These are phyloP conservation scores for Lagenidium sp. DNA, from an alignment of 352 stramenopile species.

Conservation along the genomic window DNA sequence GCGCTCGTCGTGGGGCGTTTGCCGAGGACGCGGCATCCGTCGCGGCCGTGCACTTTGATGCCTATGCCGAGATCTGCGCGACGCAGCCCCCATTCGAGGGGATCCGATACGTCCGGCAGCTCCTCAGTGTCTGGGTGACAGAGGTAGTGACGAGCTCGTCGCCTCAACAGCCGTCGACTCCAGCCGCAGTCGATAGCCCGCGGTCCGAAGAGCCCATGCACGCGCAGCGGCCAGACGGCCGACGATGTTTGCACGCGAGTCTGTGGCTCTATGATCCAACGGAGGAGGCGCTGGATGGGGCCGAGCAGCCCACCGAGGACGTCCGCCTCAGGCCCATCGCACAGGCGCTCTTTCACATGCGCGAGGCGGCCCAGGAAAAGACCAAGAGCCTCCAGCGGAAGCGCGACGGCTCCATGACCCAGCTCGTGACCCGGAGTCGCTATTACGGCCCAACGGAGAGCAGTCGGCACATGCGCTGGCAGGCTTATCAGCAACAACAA, in stretches of 20 bases:
- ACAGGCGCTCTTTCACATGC: constrained; percentile 68
- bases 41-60: constrained; percentile 49
- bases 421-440: constrained; percentile 52
- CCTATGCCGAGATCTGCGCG: constrained; percentile 42
- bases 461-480: constrained; percentile 68
- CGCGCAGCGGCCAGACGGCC: constrained; percentile 6
- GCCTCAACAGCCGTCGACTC: not conserved
- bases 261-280: constrained; percentile 64
- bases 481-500: constrained; percentile 55
- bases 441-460: constrained; percentile 77
- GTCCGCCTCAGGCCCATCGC: constrained; percentile 70
- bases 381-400: constrained; percentile 41
- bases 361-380: constrained; percentile 46
- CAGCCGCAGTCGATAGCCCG: constrained; percentile 3
- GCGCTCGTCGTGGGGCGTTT: no score
- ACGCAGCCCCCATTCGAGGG: constrained; percentile 13
- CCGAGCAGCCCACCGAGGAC: constrained; percentile 20
- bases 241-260: constrained; percentile 22
- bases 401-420: constrained; percentile 37
- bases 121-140: constrained; percentile 13
- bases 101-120: constrained; percentile 14
- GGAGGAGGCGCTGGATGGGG: constrained; percentile 28
- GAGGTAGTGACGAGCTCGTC: constrained; percentile 4
- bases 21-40: no score
- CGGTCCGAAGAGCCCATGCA: constrained; percentile 16